Conservation (phyloP, 176 grass and related monocot species). For the Oryza meridionalis region DNA sequence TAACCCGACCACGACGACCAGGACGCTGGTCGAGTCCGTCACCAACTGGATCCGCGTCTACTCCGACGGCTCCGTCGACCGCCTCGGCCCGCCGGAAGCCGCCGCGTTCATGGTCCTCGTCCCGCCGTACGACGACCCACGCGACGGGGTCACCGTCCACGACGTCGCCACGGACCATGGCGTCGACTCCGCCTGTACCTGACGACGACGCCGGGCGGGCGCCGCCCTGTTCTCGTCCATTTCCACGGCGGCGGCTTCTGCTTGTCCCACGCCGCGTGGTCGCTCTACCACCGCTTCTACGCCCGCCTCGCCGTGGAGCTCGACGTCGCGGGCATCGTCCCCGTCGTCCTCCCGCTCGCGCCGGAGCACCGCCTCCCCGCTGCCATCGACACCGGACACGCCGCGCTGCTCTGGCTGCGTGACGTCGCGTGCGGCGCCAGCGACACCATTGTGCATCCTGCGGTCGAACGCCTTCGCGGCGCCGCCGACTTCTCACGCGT, state of each 20-base stretch:
- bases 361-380: slow-evolving; percentile 46
- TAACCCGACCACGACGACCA: background rate
- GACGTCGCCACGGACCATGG: slow-evolving; percentile 35
- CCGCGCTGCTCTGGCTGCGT: slow-evolving; percentile 41
- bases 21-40: slow-evolving; percentile 30
- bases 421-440: slow-evolving; percentile 24
- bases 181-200: slow-evolving; percentile 47
- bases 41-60: slow-evolving; percentile 44
- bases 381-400: slow-evolving; percentile 30
- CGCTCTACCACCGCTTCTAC: slow-evolving; percentile 62
- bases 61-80: slow-evolving; percentile 46
- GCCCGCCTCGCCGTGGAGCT: slow-evolving; percentile 14
- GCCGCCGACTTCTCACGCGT: slow-evolving; percentile 55
- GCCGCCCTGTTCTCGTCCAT: slow-evolving; percentile 46
- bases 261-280: slow-evolving; percentile 39
- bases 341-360: slow-evolving; percentile 44
- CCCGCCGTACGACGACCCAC: slow-evolving; percentile 34
- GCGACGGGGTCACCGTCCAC: slow-evolving; percentile 46
- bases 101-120: slow-evolving; percentile 23
- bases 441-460: background rate
- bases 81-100: slow-evolving; percentile 29
- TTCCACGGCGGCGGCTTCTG: slow-evolving; percentile 62
- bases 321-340: slow-evolving; percentile 38
- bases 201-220: background rate
- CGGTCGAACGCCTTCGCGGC: background rate